These are phyloP conservation scores for Asterochloris sp. DNA, from an alignment of 139 green algal genomes.

Conservation along the genomic window DNA sequence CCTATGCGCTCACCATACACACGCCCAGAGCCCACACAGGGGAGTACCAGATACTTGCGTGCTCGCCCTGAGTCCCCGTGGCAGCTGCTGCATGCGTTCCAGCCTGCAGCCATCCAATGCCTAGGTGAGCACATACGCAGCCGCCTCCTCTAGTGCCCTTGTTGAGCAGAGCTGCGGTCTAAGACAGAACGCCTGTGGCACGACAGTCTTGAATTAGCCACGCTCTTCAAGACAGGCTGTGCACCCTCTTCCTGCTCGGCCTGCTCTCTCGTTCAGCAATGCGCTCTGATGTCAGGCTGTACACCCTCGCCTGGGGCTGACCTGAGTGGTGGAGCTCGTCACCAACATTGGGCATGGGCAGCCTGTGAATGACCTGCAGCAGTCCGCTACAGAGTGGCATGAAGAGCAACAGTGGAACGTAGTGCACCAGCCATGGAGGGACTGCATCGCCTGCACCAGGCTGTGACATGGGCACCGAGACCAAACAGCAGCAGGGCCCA, in stretches of 20 bases:
- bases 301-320: background rate
- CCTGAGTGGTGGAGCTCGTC: constrained; percentile 85
- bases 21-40: constrained; percentile 31
- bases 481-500: background rate
- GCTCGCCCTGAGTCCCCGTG: constrained; percentile 39
- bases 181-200: no score
- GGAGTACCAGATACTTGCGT: constrained; percentile 64
- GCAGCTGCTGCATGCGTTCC: constrained; percentile 79
- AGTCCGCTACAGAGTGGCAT: background rate
- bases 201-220: background rate
- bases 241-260: background rate
- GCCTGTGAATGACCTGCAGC: constrained; percentile 66
- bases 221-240: background rate
- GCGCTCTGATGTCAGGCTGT: background rate
- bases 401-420: background rate
- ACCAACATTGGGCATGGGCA: constrained; percentile 56
- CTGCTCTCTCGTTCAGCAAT: background rate
- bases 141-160: no score
- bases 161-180: no score
- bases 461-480: background rate
- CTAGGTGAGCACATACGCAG: background rate
- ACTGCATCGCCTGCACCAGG: background rate
- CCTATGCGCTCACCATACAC: constrained; percentile 32
- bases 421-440: background rate
- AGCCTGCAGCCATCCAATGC: constrained; percentile 37